These are phyloP conservation scores for Daedalea quercina DNA, from an alignment of 768 basidiomycete species.

Conservation along the genomic window DNA sequence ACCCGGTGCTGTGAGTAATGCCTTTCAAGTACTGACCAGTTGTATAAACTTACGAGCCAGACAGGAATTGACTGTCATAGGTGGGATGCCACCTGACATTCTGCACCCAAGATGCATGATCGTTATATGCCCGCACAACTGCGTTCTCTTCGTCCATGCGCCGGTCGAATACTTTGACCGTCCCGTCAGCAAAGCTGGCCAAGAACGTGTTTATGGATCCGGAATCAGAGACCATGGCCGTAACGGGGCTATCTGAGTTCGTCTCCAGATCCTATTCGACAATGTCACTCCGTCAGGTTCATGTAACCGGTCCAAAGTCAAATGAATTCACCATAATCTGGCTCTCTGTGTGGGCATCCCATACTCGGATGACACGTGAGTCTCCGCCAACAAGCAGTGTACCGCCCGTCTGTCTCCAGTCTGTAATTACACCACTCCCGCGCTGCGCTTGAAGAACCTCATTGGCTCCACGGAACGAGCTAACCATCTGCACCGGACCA, in stretches of 20 bases:
- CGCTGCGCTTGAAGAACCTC: constrained; percentile 71
- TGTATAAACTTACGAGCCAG: constrained; percentile 61
- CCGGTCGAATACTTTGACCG: constrained; percentile 85
- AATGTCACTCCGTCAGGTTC: background rate
- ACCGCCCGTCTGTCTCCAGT: constrained; percentile 90
- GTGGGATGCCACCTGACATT: constrained; percentile 82
- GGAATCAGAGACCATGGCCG: constrained; percentile 74
- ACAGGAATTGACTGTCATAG: constrained; percentile 63
- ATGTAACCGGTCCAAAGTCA: background rate
- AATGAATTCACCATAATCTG: constrained; percentile 54
- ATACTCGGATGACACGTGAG: constrained; percentile 79
- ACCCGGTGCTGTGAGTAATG: background rate
- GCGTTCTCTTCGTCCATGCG: constrained; percentile 80
- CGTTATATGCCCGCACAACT: constrained; percentile 68
- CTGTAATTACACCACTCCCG: constrained; percentile 79
- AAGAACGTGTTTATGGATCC: constrained; percentile 75
- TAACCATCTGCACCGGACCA: constrained; percentile 83
- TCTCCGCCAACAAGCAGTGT: constrained; percentile 89
- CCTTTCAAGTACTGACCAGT: background rate
- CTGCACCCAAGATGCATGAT: constrained; percentile 84
- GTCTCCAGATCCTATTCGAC: constrained; percentile 75
- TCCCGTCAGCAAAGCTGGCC: constrained; percentile 90
- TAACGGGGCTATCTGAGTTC: constrained; percentile 84
- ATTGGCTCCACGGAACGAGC: constrained; percentile 83
- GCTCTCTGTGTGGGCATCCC: constrained; percentile 92